Evolutionary conservation across 2,329 filamentous ascomycete species (phyloP), one percentile per base, ranked within the genome.

Genomic region (Ophioceras dolichostomum): DNA sequence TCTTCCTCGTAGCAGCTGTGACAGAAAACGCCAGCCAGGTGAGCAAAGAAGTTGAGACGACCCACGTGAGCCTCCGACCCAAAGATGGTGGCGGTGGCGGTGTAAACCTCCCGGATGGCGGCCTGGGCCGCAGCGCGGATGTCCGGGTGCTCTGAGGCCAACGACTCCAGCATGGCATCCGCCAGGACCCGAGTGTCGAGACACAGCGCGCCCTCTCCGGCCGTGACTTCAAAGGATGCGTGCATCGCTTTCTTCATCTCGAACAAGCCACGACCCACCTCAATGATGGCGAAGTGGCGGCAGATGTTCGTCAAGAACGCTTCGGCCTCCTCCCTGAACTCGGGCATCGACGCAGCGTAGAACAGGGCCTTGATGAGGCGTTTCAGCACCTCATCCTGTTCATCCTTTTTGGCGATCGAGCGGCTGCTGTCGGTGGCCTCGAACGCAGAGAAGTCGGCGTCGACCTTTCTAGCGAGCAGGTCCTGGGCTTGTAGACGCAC

Each of bases 1-100:
- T 98, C 91, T 55, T 98, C 89, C 49, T 91, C 87, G 49, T 95
- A 88, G 56, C 91, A 98, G 45, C 85, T 87, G 55, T 98, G 91
- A 48, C 85, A 91, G 55, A 96, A 94, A 1, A 79, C 79, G 42
- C 77, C 82, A 28, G 82, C 80, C 5, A 98, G 67, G 49, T 89
- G 79, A 41, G 70, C 72, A 60, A 98, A 98, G 58, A 98, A 85
- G 1, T 81, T 76, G 8, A 98, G 68, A 39, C 77, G 78, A 24
- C 83, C 76, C 22, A 88, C 78, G 37, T 82, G 73, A 17, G 70
- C 71, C 28, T 79, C 65, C 1, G 75, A 76, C 3, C 88, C 88
- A 45, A 96, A 86, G 24, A 98, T 85, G 7, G 76, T 78, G 17
- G 69, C 68, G 2, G 85, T 77, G 12, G 85, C 75, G 44, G 84